A percentile compares a stretch with the other conserved stretches of the same genome.
Conservation (phyloP, 2,329 filamentous ascomycete species). For the Furcasterigmium sp. region DNA sequence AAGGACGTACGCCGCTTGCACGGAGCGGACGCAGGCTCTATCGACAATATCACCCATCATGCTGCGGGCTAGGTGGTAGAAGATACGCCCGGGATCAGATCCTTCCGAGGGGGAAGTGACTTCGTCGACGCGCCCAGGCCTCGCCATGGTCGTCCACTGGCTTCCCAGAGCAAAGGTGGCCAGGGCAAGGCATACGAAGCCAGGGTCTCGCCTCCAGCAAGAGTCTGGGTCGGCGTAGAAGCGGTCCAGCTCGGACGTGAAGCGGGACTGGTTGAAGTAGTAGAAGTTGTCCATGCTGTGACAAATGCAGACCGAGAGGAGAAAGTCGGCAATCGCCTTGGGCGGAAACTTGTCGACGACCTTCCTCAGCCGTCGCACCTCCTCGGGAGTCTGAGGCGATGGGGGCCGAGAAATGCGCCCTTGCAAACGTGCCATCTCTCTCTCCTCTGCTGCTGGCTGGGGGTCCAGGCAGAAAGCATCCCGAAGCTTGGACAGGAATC, state of each 20-base stretch:
- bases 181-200: constrained; percentile 19
- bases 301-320: constrained; percentile 20
- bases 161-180: constrained; percentile 24
- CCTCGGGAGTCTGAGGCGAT: constrained; percentile 7
- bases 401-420: constrained; percentile 9
- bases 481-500: constrained; percentile 17
- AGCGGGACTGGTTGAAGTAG: constrained; percentile 21
- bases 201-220: constrained; percentile 14
- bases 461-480: constrained; percentile 21
- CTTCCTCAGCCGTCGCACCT: constrained; percentile 14
- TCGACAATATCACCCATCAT: constrained; percentile 28
- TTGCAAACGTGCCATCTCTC: constrained; percentile 15
- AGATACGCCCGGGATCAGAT: constrained; percentile 21
- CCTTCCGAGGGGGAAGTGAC: constrained; percentile 4
- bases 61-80: constrained; percentile 20
- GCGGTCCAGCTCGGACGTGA: constrained; percentile 16
- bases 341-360: constrained; percentile 19
- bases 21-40: constrained; percentile 20
- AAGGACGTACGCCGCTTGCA: constrained; percentile 25
- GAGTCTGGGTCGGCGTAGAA: constrained; percentile 17
- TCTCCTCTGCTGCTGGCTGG: constrained; percentile 11
- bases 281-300: constrained; percentile 21
- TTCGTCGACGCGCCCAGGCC: constrained; percentile 12
- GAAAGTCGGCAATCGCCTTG: constrained; percentile 19
- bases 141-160: constrained; percentile 25